A percentile compares a stretch with the other conserved stretches of the same genome.
These are phyloP conservation scores for Beta lomatogona DNA, from an alignment of 179 eudicot species.

Conservation along the genomic window DNA sequence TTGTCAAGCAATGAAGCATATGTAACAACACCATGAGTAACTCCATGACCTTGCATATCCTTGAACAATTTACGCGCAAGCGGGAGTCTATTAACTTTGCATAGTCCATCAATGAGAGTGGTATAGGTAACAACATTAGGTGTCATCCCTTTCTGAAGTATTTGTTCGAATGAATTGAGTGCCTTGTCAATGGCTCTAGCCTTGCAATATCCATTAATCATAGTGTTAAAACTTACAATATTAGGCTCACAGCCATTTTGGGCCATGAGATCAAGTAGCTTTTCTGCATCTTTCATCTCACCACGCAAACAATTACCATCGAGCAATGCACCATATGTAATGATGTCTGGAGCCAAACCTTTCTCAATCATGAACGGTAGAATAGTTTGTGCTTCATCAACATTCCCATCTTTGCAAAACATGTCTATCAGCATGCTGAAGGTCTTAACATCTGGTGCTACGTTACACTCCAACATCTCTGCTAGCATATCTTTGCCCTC, in stretches of 20 bases:
- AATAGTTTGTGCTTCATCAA: background rate
- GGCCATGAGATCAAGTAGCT: background rate
- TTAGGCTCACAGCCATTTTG: background rate
- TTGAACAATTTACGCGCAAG: background rate
- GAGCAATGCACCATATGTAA: background rate
- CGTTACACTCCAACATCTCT: background rate
- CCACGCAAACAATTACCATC: background rate
- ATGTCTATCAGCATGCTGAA: background rate
- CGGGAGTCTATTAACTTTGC: background rate
- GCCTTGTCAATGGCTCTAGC: background rate
- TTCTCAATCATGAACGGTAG: background rate
- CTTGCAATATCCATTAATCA: background rate
- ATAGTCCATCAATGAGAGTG: background rate
- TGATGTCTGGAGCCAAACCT: background rate
- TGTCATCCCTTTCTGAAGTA: background rate
- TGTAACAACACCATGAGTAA: background rate
- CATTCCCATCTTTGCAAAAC: constrained; percentile 7
- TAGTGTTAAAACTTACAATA: background rate
- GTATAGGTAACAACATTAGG: background rate
- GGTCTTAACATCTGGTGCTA: background rate
- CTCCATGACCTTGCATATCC: background rate
- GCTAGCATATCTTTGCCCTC: background rate
- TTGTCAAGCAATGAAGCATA: background rate
- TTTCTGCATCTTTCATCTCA: background rate
- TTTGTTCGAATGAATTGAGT: background rate